Conservation (phyloP, 176 grass and related monocot species). For the Avena eriantha region DNA sequence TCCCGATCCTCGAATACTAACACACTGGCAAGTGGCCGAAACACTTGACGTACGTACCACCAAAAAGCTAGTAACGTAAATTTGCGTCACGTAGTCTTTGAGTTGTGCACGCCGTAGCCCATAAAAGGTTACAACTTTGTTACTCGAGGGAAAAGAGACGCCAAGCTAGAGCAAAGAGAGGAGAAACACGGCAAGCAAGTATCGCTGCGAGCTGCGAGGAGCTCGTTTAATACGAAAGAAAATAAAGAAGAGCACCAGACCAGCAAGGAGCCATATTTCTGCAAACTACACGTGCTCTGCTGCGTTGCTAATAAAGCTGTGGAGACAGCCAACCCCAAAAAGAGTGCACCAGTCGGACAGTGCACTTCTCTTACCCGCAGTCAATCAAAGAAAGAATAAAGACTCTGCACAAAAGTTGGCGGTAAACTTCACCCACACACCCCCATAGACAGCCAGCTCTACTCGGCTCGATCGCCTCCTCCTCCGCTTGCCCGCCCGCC, state of each 20-base stretch:
- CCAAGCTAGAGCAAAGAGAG: not conserved
- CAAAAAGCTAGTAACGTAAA: not conserved
- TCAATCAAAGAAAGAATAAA: not conserved
- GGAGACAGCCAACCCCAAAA: not conserved
- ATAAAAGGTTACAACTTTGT: not conserved
- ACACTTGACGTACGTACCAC: too few species aligned
- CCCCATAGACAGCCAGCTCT: not conserved
- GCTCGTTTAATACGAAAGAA: not conserved
- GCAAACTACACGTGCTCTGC: not conserved
- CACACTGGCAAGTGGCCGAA: too few species aligned
- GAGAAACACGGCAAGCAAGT: not conserved
- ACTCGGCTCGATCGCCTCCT: not conserved
- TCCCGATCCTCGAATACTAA: not conserved
- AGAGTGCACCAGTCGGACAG: not conserved
- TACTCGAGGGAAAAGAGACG: not conserved
- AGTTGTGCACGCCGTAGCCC: not conserved
- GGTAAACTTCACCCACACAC: slow-evolving; percentile 23
- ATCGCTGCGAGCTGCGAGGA: not conserved
- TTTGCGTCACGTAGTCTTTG: not conserved
- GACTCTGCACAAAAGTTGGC: slow-evolving; percentile 5
- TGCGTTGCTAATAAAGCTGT: not conserved
- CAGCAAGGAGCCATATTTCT: not conserved
- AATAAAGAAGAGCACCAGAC: too few species aligned
- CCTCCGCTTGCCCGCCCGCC: not conserved
- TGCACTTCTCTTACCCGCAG: not conserved